phyloP scores from a whole-genome alignment of 2,329 filamentous ascomycete species.

The Colletotrichum echinochloae region DNA sequence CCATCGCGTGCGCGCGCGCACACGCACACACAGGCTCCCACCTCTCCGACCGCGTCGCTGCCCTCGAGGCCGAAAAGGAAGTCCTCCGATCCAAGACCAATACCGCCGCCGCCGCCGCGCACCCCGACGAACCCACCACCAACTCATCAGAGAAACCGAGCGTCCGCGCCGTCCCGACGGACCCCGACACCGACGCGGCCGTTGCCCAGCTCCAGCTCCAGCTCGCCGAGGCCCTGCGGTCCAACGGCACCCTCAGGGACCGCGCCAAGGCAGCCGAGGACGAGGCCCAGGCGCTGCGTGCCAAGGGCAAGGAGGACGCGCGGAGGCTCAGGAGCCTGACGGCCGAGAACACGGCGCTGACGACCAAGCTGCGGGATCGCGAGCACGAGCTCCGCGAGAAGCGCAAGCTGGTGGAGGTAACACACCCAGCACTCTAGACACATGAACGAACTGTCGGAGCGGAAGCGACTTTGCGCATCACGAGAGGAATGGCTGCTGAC shows the following conservation, averaged over 20 bases:
- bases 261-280: conserved; percentile 72
- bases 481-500: conserved; percentile 1
- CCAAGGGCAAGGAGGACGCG: conserved; percentile 69
- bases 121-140: conserved; percentile 40
- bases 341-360: conserved; percentile 70
- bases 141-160: conserved; percentile 43
- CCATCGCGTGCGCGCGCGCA: conserved; percentile 11
- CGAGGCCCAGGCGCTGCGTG: conserved; percentile 73
- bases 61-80: conserved; percentile 70
- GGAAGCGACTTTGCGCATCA: no score
- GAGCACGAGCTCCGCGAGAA: conserved; percentile 90
- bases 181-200: conserved; percentile 48
- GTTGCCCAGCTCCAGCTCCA: conserved; percentile 72
- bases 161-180: not conserved
- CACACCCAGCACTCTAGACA: no score
- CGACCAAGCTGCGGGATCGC: conserved; percentile 78
- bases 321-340: conserved; percentile 72
- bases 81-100: conserved; percentile 50
- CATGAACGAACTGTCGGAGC: no score
- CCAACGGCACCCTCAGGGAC: conserved; percentile 75
- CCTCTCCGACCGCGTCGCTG: conserved; percentile 75
- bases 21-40: conserved; percentile 64
- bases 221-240: conserved; percentile 80
- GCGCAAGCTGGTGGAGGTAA: conserved; percentile 81
- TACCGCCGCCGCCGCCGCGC: conserved; percentile 39